Percentiles rank a stretch among this genome's conserved stretches.
These are phyloP conservation scores for Phylloporus rhodoxanthus DNA, from an alignment of 768 basidiomycete species.

Conservation along the genomic window DNA sequence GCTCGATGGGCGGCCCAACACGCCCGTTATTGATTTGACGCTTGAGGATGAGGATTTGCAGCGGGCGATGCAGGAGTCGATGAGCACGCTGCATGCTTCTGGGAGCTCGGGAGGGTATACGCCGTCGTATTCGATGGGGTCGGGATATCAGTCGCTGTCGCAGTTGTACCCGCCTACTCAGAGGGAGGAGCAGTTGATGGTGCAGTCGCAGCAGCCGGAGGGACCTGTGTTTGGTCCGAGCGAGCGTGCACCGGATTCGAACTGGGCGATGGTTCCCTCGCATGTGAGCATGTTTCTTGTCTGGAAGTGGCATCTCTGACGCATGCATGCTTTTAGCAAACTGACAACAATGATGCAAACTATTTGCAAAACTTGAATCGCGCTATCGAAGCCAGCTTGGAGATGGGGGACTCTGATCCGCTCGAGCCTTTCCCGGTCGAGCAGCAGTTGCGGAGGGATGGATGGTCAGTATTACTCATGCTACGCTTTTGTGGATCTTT, in stretches of 20 bases:
- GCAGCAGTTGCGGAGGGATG: conserved; percentile 48
- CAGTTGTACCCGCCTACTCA: conserved; percentile 28
- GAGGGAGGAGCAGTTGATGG: conserved; percentile 44
- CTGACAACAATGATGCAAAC: conserved; percentile 34
- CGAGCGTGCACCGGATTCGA: conserved; percentile 55
- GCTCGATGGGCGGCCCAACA: conserved; percentile 20
- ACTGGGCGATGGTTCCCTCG: conserved; percentile 66
- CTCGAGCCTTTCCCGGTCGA: conserved; percentile 49
- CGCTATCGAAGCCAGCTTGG: conserved; percentile 64
- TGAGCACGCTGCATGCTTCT: conserved; percentile 34
- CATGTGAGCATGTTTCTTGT: conserved; percentile 39
- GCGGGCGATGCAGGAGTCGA: conserved; percentile 49
- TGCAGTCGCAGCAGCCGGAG: conserved; percentile 30
- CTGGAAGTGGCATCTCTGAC: neutral
- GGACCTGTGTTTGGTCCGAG: conserved; percentile 51
- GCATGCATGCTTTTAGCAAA: conserved; percentile 22
- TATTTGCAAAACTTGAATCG: conserved; percentile 63
- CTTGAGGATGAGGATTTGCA: conserved; percentile 50
- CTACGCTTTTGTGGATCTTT: neutral
- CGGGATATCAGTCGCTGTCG: conserved; percentile 9
- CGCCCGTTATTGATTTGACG: conserved; percentile 54
- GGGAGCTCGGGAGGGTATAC: conserved; percentile 7
- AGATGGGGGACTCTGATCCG: conserved; percentile 42
- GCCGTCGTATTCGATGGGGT: conserved; percentile 5
- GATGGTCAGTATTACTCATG: conserved; percentile 40